phyloP scores from a whole-genome alignment of 1,139 yeast species.

The Sugiyamaella sp. region DNA sequence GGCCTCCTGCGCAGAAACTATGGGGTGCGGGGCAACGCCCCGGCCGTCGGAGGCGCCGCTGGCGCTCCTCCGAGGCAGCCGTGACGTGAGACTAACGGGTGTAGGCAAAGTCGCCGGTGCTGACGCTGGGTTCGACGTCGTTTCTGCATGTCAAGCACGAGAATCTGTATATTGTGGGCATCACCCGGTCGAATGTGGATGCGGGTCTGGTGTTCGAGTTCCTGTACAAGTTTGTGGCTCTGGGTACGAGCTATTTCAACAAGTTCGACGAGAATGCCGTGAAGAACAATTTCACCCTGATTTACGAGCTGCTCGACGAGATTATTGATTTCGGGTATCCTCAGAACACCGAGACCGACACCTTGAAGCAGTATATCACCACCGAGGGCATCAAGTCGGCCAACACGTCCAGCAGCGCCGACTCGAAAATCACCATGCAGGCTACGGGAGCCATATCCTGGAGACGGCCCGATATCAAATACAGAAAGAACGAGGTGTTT shows the following conservation, averaged over 20 bases:
- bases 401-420: slow-evolving; percentile 27
- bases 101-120: slow-evolving; percentile 70
- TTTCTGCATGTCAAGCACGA: slow-evolving; percentile 77
- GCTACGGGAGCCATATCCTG: slow-evolving; percentile 58
- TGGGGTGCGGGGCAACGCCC: slow-evolving; percentile 11
- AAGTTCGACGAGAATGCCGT: slow-evolving; percentile 51
- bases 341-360: slow-evolving; percentile 61
- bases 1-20: too few relatives aligned
- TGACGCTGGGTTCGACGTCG: slow-evolving; percentile 91
- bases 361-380: slow-evolving; percentile 47
- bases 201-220: slow-evolving; percentile 81
- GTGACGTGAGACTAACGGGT: slow-evolving; percentile 4
- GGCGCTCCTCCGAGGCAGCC: slow-evolving; percentile 26
- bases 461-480: slow-evolving; percentile 73
- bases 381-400: slow-evolving; percentile 38
- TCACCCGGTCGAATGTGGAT: slow-evolving; percentile 85
- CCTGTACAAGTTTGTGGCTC: slow-evolving; percentile 60
- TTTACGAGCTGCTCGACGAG: slow-evolving; percentile 80
- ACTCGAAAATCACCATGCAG: slow-evolving; percentile 45
- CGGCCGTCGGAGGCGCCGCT: slow-evolving; percentile 8
- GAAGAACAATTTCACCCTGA: slow-evolving; percentile 62
- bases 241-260: slow-evolving; percentile 45
- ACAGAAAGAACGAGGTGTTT: slow-evolving; percentile 79
- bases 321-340: slow-evolving; percentile 84
- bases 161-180: slow-evolving; percentile 79